phyloP scores from a whole-genome alignment of 805 yeast genomes.

The Komagataella kurtzmanii region DNA sequence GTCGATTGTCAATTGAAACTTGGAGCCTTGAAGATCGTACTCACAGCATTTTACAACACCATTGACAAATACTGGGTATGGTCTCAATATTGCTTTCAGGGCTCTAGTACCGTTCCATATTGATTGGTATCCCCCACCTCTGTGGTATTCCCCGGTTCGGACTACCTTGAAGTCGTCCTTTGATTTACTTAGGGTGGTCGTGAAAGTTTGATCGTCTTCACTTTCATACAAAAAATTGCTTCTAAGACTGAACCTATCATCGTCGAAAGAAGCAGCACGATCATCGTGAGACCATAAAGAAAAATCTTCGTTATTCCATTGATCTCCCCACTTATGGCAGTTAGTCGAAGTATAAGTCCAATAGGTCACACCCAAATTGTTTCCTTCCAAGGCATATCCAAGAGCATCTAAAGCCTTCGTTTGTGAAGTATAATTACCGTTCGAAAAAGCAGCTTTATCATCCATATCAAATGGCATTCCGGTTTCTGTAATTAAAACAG shows the following conservation, averaged over 20 bases:
- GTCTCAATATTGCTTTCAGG: slow-evolving; percentile 61
- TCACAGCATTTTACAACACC: slow-evolving; percentile 44
- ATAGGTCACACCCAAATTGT: slow-evolving; percentile 56
- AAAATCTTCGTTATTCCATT: slow-evolving; percentile 90
- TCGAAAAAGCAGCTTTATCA: slow-evolving; percentile 50
- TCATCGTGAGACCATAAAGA: slow-evolving; percentile 75
- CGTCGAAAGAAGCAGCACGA: slow-evolving; percentile 1
- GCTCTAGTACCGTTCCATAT: slow-evolving; percentile 51
- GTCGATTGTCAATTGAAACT: slow-evolving; percentile 34
- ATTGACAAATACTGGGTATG: slow-evolving; percentile 50
- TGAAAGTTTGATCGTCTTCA: not conserved
- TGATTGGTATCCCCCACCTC: not conserved
- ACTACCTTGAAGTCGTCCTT: not conserved
- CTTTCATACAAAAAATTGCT: not conserved
- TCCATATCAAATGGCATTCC: slow-evolving; percentile 98
- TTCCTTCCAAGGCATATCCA: slow-evolving; percentile 64
- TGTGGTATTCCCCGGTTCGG: not conserved
- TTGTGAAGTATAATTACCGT: slow-evolving; percentile 62
- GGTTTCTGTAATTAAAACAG: slow-evolving; percentile 81
- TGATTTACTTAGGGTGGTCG: not conserved
- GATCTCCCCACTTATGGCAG: slow-evolving; percentile 77
- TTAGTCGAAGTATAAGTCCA: slow-evolving; percentile 79
- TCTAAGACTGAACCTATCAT: not conserved
- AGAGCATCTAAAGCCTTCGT: slow-evolving; percentile 77
- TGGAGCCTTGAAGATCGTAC: slow-evolving; percentile 39